These are phyloP conservation scores for Mollisiaceae sp. DNA, from an alignment of 2,329 filamentous ascomycete genomes.

Conservation along the genomic window DNA sequence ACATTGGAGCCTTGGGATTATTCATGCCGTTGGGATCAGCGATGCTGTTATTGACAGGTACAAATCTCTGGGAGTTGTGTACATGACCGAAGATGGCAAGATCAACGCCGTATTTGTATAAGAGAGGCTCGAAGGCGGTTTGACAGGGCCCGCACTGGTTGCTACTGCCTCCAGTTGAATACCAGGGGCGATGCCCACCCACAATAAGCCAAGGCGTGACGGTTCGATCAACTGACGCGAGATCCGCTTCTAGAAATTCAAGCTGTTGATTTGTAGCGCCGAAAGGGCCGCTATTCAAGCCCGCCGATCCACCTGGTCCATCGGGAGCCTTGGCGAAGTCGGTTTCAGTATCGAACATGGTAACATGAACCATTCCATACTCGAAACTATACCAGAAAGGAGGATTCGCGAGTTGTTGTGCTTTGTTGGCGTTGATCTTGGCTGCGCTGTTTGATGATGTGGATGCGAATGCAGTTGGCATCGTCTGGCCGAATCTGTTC, in stretches of 20 bases:
- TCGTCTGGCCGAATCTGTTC: slow-evolving; percentile 57
- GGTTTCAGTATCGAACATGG: slow-evolving; percentile 63
- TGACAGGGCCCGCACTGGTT: slow-evolving; percentile 46
- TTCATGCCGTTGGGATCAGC: slow-evolving; percentile 31
- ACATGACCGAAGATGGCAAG: slow-evolving; percentile 53
- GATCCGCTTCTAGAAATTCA: slow-evolving; percentile 49
- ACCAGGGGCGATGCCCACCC: slow-evolving; percentile 39
- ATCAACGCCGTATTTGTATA: slow-evolving; percentile 53
- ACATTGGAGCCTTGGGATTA: slow-evolving; percentile 38
- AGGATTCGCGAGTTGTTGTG: slow-evolving; percentile 52
- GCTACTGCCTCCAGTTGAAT: slow-evolving; percentile 25
- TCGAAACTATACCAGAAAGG: slow-evolving; percentile 66
- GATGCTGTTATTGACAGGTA: slow-evolving; percentile 27
- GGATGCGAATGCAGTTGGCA: slow-evolving; percentile 57
- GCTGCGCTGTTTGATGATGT: slow-evolving; percentile 51
- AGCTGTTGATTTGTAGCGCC: slow-evolving; percentile 50
- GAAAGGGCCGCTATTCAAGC: slow-evolving; percentile 55
- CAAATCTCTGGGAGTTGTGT: slow-evolving; percentile 50
- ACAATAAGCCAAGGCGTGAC: slow-evolving; percentile 39
- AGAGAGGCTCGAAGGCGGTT: slow-evolving; percentile 51
- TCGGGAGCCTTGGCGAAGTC: slow-evolving; percentile 55
- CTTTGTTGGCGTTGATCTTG: slow-evolving; percentile 51
- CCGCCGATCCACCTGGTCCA: slow-evolving; percentile 48
- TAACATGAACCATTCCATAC: slow-evolving; percentile 60
- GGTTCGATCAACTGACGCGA: slow-evolving; percentile 37